Conservation (phyloP, 805 yeast genomes). For the Spathaspora sp. region DNA sequence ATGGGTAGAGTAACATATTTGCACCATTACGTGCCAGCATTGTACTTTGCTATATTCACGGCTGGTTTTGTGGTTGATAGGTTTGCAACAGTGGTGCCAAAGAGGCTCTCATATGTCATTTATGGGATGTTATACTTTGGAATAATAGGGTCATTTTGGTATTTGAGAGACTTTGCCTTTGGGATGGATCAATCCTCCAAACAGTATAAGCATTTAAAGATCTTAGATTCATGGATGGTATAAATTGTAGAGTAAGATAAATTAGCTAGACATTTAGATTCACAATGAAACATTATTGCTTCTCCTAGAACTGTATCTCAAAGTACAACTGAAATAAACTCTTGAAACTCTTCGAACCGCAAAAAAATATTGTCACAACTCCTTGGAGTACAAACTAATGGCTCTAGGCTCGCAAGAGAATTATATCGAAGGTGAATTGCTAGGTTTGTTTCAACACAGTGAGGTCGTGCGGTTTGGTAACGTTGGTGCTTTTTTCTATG, state of each 20-base stretch:
- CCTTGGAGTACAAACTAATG: too few species aligned
- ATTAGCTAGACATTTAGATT: neutral
- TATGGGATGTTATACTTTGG: slow-evolving; percentile 45
- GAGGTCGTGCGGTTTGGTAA: neutral
- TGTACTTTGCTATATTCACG: slow-evolving; percentile 66
- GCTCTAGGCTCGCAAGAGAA: too few species aligned
- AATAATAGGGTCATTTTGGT: slow-evolving; percentile 56
- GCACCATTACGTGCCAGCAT: slow-evolving; percentile 44
- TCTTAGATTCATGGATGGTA: slow-evolving; percentile 22
- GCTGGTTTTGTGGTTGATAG: slow-evolving; percentile 56
- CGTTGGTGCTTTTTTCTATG: neutral
- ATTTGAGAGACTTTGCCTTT: slow-evolving; percentile 65
- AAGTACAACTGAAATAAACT: too few species aligned
- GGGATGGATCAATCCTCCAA: slow-evolving; percentile 60
- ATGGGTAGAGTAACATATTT: slow-evolving; percentile 44
- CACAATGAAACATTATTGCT: neutral
- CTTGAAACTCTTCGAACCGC: too few species aligned
- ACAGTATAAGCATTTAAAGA: slow-evolving; percentile 26
- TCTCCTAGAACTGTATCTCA: too few species aligned
- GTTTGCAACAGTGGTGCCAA: slow-evolving; percentile 12
- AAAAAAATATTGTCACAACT: too few species aligned
- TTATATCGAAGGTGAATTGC: too few species aligned
- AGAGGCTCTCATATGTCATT: slow-evolving; percentile 19
- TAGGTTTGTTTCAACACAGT: neutral
- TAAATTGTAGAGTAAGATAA: neutral